phyloP scores from a whole-genome alignment of 2,329 filamentous ascomycete species.

The Rhinocladiella mackenziei region DNA sequence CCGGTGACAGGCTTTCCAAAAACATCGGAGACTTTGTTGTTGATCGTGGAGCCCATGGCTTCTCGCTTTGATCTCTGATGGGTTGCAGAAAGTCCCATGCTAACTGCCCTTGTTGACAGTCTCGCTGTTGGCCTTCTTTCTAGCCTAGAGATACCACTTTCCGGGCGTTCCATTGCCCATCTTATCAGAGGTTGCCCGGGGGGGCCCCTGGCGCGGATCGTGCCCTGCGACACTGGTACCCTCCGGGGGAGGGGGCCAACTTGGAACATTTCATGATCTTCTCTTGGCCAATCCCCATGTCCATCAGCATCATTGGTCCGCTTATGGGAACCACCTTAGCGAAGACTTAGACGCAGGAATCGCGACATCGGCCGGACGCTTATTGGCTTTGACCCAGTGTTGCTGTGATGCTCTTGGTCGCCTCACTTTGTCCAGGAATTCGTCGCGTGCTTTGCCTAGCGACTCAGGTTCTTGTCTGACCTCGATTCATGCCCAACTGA shows the following conservation, averaged over 20 bases:
- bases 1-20: no score
- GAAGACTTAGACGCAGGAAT: no score
- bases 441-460: constrained; percentile 3
- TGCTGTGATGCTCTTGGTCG: constrained; percentile 10
- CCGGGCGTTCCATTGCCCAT: constrained; percentile 10
- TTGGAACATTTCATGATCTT: no score
- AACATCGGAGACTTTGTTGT: constrained; percentile 12
- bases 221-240: no score
- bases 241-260: no score
- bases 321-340: not conserved
- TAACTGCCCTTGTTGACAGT: no score
- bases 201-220: no score
- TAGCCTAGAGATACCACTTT: no score
- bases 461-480: constrained; percentile 8
- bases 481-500: constrained; percentile 17
- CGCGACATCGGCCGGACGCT: no score
- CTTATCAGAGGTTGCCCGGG: no score
- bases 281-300: not conserved
- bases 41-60: not conserved
- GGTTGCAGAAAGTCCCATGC: constrained; percentile 18
- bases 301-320: not conserved
- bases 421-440: constrained; percentile 16
- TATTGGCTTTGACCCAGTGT: constrained; percentile 9
- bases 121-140: no score
- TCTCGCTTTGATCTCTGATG: constrained; percentile 4